Evolutionary conservation across 1,284 basidiomycete genomes (phyloP).

Genomic region (Stygiomarasmius scandens): DNA sequence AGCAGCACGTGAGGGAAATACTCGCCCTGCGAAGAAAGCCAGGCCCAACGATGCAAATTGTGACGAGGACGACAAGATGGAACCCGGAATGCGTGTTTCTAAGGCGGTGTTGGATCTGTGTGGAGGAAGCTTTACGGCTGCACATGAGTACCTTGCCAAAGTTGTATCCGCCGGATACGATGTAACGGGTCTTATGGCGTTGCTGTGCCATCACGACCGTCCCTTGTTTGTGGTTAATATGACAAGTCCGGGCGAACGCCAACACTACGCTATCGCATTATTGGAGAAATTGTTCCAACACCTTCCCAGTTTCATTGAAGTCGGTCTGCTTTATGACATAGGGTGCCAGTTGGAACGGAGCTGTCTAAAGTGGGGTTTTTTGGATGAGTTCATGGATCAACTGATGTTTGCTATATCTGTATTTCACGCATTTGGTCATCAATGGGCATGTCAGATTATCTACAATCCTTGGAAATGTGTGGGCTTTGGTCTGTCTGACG

Average conservation of each 20-base stretch:
- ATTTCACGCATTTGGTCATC: too few species aligned
- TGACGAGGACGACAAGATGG: constrained; percentile 1
- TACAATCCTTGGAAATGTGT: too few species aligned
- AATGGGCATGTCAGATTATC: too few species aligned
- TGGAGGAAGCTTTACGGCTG: constrained; percentile 35
- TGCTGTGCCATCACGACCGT: not conserved
- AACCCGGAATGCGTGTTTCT: constrained; percentile 21
- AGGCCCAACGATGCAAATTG: not conserved
- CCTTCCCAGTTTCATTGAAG: constrained; percentile 16
- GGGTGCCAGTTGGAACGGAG: too few species aligned
- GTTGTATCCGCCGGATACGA: not conserved
- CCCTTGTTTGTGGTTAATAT: constrained; percentile 21
- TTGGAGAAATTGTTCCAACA: constrained; percentile 21
- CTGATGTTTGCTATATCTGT: too few species aligned
- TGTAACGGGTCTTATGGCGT: not conserved
- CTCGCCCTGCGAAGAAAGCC: not conserved
- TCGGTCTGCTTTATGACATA: too few species aligned
- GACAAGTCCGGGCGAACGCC: constrained; percentile 24
- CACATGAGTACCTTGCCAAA: constrained; percentile 7
- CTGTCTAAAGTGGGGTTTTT: too few species aligned
- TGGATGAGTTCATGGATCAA: too few species aligned
- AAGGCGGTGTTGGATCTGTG: constrained; percentile 32
- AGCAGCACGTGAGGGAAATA: not conserved
- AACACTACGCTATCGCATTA: constrained; percentile 13
- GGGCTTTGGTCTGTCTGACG: too few species aligned